Evolutionary conservation across 1,139 yeast species (phyloP), one percentile per base, ranked within the genome.

Genomic region (Yamadazyma oceani): DNA sequence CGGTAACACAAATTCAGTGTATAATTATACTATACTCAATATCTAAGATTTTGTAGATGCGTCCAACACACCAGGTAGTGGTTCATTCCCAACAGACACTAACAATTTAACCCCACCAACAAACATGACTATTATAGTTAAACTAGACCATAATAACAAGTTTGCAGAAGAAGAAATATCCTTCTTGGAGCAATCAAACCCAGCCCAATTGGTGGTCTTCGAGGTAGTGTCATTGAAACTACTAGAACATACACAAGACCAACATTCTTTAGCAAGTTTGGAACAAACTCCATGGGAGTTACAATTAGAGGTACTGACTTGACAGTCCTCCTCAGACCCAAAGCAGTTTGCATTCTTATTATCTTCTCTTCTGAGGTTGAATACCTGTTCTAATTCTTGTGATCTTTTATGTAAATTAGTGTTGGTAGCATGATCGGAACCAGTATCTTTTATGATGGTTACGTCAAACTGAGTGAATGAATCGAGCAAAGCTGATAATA

Each of bases 31-130:
- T 19, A 19, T 19, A 6, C 8, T 6, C 8, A 5, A 5, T 6
- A 19, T 19, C 21, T 19, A 26, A 26, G 28, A 26, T 26, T 16
- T 16, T 7, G 78, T 72, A 36, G 82, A 78, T 33, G 82, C 81
- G 43, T 76, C 78, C 51, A 83, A 72, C 31, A 82, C 81, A 22
- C 87, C 87, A 17, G 89, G 88, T 44, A 82, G 69, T 32, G 82
- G 76, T 48, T 80, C 82, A 43, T 61, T 58, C 19, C 86, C 89
- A 37, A 80, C 65, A 31, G 69, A 56, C 40, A 60, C 58, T 59
- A 83, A 61, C 41, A 82, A 66, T 50, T 75, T 70, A 41, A 82
- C 60, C 29, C 84, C 86, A 13, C 73, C 75, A 30, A 58, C 77
- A 39, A 78, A 60, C 16, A 76, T 56, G 9, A 66, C 59, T 23